These are phyloP conservation scores for Selaginella moellendorffii DNA, from an alignment of 75 land plant species.

Conservation along the genomic window DNA sequence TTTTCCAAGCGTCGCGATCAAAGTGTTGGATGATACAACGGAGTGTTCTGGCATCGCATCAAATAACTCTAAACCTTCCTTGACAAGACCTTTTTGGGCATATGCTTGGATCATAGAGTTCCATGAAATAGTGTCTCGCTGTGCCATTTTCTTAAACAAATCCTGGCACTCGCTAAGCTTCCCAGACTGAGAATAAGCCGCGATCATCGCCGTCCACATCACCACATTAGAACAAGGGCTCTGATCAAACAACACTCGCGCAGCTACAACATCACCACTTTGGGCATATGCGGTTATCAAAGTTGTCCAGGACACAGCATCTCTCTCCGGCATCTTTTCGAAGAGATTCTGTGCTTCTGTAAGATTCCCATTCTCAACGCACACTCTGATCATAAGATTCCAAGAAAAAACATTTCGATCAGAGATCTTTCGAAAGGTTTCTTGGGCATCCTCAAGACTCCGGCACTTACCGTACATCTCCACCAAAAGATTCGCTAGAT, in stretches of 20 bases:
- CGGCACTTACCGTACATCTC: slow-evolving; percentile 38
- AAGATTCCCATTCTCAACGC: background rate
- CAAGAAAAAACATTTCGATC: slow-evolving; percentile 11
- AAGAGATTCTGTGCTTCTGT: background rate
- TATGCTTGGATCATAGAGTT: too few species aligned
- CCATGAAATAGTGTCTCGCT: too few species aligned
- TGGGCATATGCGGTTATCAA: background rate
- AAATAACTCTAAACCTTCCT: too few species aligned
- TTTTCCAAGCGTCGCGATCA: too few species aligned
- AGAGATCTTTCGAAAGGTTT: slow-evolving; percentile 24
- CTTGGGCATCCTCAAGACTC: slow-evolving; percentile 24
- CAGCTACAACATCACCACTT: background rate
- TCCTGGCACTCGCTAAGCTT: too few species aligned
- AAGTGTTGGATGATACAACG: too few species aligned
- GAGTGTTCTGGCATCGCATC: too few species aligned
- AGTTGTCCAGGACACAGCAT: background rate
- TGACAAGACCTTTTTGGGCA: too few species aligned
- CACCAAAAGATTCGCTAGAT: slow-evolving; percentile 23
- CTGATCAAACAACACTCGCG: background rate
- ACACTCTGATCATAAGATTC: slow-evolving; percentile 14
- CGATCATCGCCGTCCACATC: background rate
- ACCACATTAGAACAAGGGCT: background rate
- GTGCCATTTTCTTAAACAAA: too few species aligned
- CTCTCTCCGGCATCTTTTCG: background rate
- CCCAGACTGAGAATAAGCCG: background rate